Base-by-base conservation (phyloP, 139 green algal genomes). In the Edaphochlamys debaryana region DNA sequence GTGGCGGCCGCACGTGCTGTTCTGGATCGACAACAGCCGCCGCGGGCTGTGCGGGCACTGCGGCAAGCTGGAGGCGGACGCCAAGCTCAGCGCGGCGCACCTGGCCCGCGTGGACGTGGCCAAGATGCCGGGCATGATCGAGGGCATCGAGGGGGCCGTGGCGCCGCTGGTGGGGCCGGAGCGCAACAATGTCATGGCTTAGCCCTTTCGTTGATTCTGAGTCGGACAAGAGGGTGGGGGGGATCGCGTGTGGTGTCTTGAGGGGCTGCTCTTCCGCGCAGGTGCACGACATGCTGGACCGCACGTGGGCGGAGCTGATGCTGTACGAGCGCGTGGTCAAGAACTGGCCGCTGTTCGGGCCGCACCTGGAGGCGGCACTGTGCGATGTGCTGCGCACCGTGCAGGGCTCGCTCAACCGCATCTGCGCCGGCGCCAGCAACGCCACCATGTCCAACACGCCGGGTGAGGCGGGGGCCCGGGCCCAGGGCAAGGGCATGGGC, bases 281-380 rank as follows among this genome's bases (percentile, higher is more conserved):
- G 78, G 78, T 84, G 45, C 66, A 72, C 45, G 66, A 77, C 36
- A 79, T 85, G 79, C n/a, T 75, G 56, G 60, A 87, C 66, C 67
- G 72, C 63, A 82, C 62, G 8, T 87, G 82, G 82, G 58, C 27
- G 22, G 84, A 88, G 84, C 56, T 85, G 60, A 67, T 50, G 42
- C 54, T 69, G 52, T 92, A 90, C 73, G 85, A 88, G 77, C 77
- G 85, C 19, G 85, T 92, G 11, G 69, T 92, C 42, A 85, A 62
- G n/a, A 82, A 89, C 72, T 92, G 88, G 88, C 66, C 88, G 0
- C n/a, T 84, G 56, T 92, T 92, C 66, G 88, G 85, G 27, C 88
- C 85, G 20, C 74, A 89, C 66, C 78, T 92, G 29, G 88, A 92
- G 72, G 82, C 88, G 30, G 75, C 88, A 40, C 79, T 92, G 78